Evolutionary conservation across 2,329 filamentous ascomycete species (phyloP), one percentile per base, ranked within the genome.

Genomic region (Knoxdaviesia capensis): DNA sequence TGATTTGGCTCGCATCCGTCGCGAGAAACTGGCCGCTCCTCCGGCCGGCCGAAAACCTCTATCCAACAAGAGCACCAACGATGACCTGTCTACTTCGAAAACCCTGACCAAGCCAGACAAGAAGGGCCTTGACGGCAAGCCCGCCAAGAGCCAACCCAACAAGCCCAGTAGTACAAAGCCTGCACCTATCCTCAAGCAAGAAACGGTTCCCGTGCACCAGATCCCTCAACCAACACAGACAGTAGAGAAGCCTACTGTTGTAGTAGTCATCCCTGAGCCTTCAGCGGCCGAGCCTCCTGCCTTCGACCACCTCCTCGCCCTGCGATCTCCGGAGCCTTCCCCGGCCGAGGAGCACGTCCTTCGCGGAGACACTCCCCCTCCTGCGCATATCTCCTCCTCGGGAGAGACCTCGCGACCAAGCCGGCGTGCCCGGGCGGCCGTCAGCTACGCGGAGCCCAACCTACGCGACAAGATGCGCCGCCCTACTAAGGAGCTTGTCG

Each of bases 361-460:
- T 10, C 50, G 55, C 36, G 56, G 63, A 43, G 73, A 74, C 49
- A 77, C 74, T 0, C 73, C 74, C 3, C 74, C 74, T 5, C 74
- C 74, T 5, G 56, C 61, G 10, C 69, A 77, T 48, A 67, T 77
- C 34, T 69, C 66, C 6, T 60, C 59, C 6, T 64, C 57, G 34
- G 66, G 69, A 40, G 70, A 79, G 49, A 69, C 69, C 31, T 65
- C 71, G 31, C 69, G 83, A 38, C 71, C 73, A 28, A 79, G 76
- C 49, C 66, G 83, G 48, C 71, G 83, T 48, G 72, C 74, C 39
- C 68, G 79, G 50, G 62, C 72, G 7, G 67, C 75, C 40, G 71
- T 90, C 46, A 88, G 80, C 61, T 90, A 90, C 55, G 80, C 81
- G 7, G 81, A 88, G 55, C 83, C 83, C 1, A 88, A 81, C 51